These are phyloP conservation scores for Leccinum solheimii DNA, from an alignment of 1,284 basidiomycete species.

Conservation along the genomic window DNA sequence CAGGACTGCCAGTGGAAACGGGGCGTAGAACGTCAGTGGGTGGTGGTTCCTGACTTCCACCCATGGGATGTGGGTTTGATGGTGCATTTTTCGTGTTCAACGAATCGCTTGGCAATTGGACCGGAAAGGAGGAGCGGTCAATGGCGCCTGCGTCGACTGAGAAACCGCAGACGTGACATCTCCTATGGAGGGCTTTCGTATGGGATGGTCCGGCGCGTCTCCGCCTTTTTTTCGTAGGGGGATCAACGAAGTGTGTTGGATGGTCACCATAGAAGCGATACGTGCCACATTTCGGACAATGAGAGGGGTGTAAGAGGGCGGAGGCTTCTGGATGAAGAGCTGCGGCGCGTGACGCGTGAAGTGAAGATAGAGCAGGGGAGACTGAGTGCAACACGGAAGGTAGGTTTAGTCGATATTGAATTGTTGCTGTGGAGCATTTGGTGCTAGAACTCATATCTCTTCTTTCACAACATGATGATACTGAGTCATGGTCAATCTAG, in stretches of 20 bases:
- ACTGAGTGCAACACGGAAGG: slow-evolving; percentile 47
- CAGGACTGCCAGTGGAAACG: neutral
- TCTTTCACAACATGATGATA: neutral
- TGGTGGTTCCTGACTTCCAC: neutral
- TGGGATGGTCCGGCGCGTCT: slow-evolving; percentile 2
- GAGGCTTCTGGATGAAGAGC: slow-evolving; percentile 33
- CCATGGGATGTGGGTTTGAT: neutral
- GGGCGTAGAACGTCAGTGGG: neutral
- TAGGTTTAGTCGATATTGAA: slow-evolving; percentile 49
- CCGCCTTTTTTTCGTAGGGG: slow-evolving; percentile 14
- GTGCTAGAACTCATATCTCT: slow-evolving; percentile 7
- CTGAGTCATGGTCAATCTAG: neutral
- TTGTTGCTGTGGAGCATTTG: slow-evolving; percentile 37
- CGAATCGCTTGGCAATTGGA: neutral
- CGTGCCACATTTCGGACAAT: slow-evolving; percentile 55
- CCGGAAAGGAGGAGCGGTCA: neutral
- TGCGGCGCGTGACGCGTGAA: slow-evolving; percentile 49
- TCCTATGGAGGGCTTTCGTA: slow-evolving; percentile 10
- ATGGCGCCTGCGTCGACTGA: slow-evolving; percentile 3
- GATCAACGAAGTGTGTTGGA: slow-evolving; percentile 12
- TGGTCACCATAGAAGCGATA: slow-evolving; percentile 39
- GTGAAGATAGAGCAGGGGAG: slow-evolving; percentile 58
- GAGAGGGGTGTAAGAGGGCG: slow-evolving; percentile 27
- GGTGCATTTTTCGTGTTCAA: neutral
- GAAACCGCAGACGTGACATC: slow-evolving; percentile 27